These are phyloP conservation scores for Saccharomycopsis babjevae DNA, from an alignment of 805 yeast species.

Conservation along the genomic window DNA sequence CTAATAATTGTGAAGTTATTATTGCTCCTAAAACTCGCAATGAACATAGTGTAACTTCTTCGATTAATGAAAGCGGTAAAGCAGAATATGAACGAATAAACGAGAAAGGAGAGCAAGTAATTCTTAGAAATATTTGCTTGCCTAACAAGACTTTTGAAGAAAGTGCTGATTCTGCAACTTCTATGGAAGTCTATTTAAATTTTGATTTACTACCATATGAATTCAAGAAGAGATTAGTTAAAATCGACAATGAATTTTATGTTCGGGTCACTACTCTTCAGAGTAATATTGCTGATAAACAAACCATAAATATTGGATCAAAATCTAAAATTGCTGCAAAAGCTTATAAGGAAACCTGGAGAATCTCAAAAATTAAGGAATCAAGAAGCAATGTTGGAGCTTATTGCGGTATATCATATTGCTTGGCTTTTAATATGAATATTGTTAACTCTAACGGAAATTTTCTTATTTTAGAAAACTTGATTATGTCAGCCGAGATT, in stretches of 20 bases:
- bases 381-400: conserved; percentile 22
- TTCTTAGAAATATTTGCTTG: conserved; percentile 44
- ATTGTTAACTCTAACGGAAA: conserved; percentile 42
- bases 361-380: not conserved
- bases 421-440: conserved; percentile 48
- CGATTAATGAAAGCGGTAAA: not conserved
- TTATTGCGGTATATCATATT: conserved; percentile 36
- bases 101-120: conserved; percentile 26
- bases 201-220: not conserved
- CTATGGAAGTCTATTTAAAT: conserved; percentile 12
- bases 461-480: conserved; percentile 33
- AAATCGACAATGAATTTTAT: not conserved
- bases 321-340: not conserved
- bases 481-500: not conserved
- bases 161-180: not conserved
- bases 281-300: not conserved
- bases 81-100: conserved; percentile 2
- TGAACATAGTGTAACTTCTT: conserved; percentile 20
- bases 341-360: not conserved
- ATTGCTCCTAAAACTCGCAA: conserved; percentile 59
- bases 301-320: not conserved
- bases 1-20: conserved; percentile 58
- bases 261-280: not conserved
- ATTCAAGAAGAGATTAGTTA: not conserved
- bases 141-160: conserved; percentile 37